Evolutionary conservation across 1,139 yeast species (phyloP).

Genomic region (Magnusiomyces fungicola): DNA sequence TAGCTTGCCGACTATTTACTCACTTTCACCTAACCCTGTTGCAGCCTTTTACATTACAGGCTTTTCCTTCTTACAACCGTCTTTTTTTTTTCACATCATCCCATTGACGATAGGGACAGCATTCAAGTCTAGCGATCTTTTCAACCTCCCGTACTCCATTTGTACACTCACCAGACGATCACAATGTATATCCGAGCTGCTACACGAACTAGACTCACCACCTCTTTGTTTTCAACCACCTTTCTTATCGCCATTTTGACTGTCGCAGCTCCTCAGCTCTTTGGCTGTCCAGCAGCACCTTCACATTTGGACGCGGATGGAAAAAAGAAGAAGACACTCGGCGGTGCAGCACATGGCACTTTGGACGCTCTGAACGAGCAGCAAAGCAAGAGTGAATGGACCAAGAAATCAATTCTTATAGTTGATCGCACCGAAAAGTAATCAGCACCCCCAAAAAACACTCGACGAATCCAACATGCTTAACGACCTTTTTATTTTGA

Average conservation of each 20-base stretch:
- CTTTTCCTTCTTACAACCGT: background rate
- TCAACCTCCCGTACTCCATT: background rate
- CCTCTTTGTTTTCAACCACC: constrained; percentile 67
- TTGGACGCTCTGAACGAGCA: background rate
- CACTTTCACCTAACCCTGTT: too few relatives aligned
- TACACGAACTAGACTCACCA: constrained; percentile 49
- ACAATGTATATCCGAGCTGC: constrained; percentile 46
- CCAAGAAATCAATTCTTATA: background rate
- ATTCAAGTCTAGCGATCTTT: too few relatives aligned
- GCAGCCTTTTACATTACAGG: background rate
- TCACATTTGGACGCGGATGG: constrained; percentile 26
- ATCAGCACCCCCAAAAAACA: too few relatives aligned
- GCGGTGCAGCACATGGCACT: background rate
- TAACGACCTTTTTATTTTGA: too few relatives aligned
- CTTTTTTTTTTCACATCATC: background rate
- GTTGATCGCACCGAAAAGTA: background rate
- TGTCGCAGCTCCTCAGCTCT: constrained; percentile 59
- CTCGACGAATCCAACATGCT: too few relatives aligned
- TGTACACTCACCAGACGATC: background rate
- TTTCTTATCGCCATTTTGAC: constrained; percentile 62
- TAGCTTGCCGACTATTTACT: too few relatives aligned
- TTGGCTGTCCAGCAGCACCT: constrained; percentile 69
- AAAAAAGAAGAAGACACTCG: background rate
- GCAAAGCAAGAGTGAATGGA: background rate
- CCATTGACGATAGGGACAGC: too few relatives aligned